A percentile compares a stretch with the other conserved stretches of the same genome.
Conservation (phyloP, 75 land plant species). For the Cryptomeria japonica region DNA sequence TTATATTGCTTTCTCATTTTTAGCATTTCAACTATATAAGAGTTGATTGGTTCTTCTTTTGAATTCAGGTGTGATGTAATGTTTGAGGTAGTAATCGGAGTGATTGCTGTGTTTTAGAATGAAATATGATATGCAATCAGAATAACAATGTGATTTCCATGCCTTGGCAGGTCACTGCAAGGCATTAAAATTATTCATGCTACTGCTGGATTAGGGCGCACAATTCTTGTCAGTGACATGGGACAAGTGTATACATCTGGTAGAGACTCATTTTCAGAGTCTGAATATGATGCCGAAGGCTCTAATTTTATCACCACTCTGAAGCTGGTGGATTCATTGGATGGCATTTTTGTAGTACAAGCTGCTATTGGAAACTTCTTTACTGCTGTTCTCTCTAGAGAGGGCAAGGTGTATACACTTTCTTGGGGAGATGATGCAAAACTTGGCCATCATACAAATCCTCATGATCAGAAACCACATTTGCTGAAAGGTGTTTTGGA, state of each 20-base stretch:
- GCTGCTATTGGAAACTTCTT: conserved; percentile 88
- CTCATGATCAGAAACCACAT: conserved; percentile 58
- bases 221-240: conserved; percentile 81
- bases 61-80: not conserved
- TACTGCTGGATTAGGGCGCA: conserved; percentile 64
- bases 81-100: not conserved
- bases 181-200: conserved; percentile 79
- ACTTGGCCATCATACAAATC: conserved; percentile 82
- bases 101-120: not conserved
- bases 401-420: conserved; percentile 82
- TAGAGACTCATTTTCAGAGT: conserved; percentile 77
- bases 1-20: not conserved
- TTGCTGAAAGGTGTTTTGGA: conserved; percentile 63
- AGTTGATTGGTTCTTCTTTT: not conserved
- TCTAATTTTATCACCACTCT: conserved; percentile 48
- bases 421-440: conserved; percentile 73
- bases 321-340: conserved; percentile 70
- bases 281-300: conserved; percentile 66
- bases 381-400: conserved; percentile 81
- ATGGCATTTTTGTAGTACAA: conserved; percentile 79
- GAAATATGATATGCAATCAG: not conserved
- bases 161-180: conserved; percentile 63
- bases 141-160: not conserved
- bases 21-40: not conserved
- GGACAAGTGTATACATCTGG: conserved; percentile 83